Base-by-base conservation (phyloP, 306 rosid species). In the Sicyos edulis region DNA sequence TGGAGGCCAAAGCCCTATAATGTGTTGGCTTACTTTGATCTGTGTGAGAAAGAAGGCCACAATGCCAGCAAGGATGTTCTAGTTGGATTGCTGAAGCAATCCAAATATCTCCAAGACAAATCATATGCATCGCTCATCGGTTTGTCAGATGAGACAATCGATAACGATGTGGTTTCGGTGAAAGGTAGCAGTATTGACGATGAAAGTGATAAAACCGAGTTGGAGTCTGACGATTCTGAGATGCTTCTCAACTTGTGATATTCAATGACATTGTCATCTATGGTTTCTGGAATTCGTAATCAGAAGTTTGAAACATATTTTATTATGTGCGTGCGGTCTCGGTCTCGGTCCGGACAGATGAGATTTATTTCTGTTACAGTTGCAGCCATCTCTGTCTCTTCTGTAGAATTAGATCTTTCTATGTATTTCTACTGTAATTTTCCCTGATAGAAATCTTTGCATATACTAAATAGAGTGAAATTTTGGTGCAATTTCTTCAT, bases 1-100 rank as follows among this genome's bases (percentile, higher is more conserved):
- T 93, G 97, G 99, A 87, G 80, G 81, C 96, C 95, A 60, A 91
- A 83, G 76, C 89, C 82, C 3, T 10, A 20, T 65, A 85, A 70
- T 76, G 83, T 87, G 71, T 74, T 78, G 70, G 66, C 87, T 62
- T 90, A 85, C 84, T 47, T 83, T 29, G 66, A 82, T 55, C 86
- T 84, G 59, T 92, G 96, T 74, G 84, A 76, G 73, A 86, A 86
- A 40, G 77, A 82, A 80, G 82, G 71, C 12, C 86, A 91, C 70
- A 49, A 9, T 4, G 87, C 61, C n/a, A 82, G 92, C 66, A 80
- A 82, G 45, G 83, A 93, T 42, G 65, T 56, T 69, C 73, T 89
- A 9, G 68, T 80, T 76, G 92, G 69, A 73, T 70, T 89, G 75
- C 66, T 93, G 85, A 86, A 70, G 82, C 80, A 81, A 54, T 82